phyloP scores from a whole-genome alignment of 257 asterid species.

The Euphrasia confusa region DNA sequence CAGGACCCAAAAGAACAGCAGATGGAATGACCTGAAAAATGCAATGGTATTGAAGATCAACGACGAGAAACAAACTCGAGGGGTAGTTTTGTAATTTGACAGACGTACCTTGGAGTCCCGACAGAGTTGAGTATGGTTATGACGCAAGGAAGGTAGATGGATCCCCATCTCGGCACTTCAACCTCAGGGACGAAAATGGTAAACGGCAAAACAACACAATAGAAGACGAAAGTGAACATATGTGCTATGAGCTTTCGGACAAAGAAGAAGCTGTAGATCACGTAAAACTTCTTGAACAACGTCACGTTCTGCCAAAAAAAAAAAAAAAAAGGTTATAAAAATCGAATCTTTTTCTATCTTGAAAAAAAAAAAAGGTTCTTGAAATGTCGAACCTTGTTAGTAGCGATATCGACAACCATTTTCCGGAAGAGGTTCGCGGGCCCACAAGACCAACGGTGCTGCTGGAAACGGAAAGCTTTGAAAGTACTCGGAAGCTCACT shows the following conservation, averaged over 20 bases:
- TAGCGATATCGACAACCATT: conserved; percentile 76
- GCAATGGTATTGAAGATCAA: neutral
- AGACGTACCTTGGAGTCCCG: conserved; percentile 80
- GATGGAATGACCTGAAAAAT: conserved; percentile 67
- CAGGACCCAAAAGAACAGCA: conserved; percentile 84
- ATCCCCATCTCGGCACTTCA: conserved; percentile 75
- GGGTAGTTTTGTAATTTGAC: no score
- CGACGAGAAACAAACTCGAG: neutral
- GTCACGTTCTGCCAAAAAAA: conserved; percentile 52
- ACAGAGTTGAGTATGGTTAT: conserved; percentile 83
- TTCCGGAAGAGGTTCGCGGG: conserved; percentile 91
- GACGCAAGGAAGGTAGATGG: conserved; percentile 86
- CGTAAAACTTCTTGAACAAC: conserved; percentile 75
- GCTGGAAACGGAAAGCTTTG: conserved; percentile 92
- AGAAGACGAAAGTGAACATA: conserved; percentile 77
- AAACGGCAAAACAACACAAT: conserved; percentile 57
- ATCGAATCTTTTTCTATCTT: neutral
- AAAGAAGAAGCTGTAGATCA: conserved; percentile 97
- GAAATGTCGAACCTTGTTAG: conserved; percentile 55
- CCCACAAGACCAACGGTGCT: conserved; percentile 97
- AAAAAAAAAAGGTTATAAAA: neutral
- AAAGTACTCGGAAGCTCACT: conserved; percentile 96
- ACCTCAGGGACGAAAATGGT: conserved; percentile 63
- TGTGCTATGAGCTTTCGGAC: conserved; percentile 92
- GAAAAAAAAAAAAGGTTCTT: neutral